These are phyloP conservation scores for Porcisia deanei DNA, from an alignment of 208 protist genomes.

Conservation along the genomic window DNA sequence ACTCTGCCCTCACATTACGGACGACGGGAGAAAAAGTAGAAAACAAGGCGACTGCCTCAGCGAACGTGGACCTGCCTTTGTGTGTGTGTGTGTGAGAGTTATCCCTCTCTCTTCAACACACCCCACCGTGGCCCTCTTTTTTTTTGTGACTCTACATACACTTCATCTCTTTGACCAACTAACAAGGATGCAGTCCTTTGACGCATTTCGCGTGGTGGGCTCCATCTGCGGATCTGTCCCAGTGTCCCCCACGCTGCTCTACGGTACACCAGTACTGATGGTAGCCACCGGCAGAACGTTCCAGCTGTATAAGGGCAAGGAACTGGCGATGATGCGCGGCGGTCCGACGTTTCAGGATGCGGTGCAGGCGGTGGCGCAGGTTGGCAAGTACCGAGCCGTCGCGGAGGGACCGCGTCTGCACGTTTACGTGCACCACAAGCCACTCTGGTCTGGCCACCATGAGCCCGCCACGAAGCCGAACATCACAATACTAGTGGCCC, in stretches of 20 bases:
- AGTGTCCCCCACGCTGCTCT: slow-evolving; percentile 66
- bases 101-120: neutral
- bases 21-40: neutral
- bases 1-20: neutral
- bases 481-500: slow-evolving; percentile 62
- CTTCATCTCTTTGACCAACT: neutral
- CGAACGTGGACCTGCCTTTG: neutral
- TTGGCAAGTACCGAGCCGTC: slow-evolving; percentile 79
- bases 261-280: slow-evolving; percentile 81
- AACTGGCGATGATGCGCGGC: slow-evolving; percentile 79
- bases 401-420: slow-evolving; percentile 80
- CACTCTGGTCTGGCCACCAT: slow-evolving; percentile 68
- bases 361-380: slow-evolving; percentile 72
- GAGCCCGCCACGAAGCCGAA: slow-evolving; percentile 46
- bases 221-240: slow-evolving; percentile 76
- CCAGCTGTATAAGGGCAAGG: slow-evolving; percentile 84
- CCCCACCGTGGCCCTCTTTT: neutral
- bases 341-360: slow-evolving; percentile 64
- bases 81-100: neutral
- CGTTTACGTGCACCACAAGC: slow-evolving; percentile 81
- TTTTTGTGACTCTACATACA: slow-evolving; percentile 6
- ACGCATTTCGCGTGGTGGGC: slow-evolving; percentile 85
- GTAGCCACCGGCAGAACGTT: slow-evolving; percentile 81
- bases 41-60: neutral
- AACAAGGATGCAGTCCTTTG: slow-evolving; percentile 65